A percentile compares a stretch with the other conserved stretches of the same genome.
phyloP scores from a whole-genome alignment of 768 basidiomycete species.

The Ephemerocybe angulata region DNA sequence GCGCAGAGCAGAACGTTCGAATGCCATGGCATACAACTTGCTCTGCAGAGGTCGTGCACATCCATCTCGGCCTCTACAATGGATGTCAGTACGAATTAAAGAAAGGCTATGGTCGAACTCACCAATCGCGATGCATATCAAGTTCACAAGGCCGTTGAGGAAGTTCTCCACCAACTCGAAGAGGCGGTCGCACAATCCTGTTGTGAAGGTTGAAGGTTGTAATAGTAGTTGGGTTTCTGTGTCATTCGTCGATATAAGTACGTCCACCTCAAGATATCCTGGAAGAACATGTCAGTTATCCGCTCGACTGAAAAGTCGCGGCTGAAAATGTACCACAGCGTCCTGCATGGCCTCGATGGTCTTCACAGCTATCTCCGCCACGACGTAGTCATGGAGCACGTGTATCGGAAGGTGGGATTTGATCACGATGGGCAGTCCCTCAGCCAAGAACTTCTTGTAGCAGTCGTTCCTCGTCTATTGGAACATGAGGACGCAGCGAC shows the following conservation, averaged over 20 bases:
- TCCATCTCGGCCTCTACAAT: conserved; percentile 87
- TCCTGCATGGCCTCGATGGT: conserved; percentile 99
- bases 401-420: conserved; percentile 90
- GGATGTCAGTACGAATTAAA: background rate
- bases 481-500: conserved; percentile 94
- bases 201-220: conserved; percentile 91
- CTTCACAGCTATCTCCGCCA: conserved; percentile 96
- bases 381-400: conserved; percentile 92
- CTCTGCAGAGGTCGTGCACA: conserved; percentile 86
- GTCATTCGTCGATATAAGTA: conserved; percentile 98
- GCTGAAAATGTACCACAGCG: conserved; percentile 62
- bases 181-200: conserved; percentile 91
- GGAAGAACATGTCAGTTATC: background rate
- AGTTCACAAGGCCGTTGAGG: conserved; percentile 84
- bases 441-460: conserved; percentile 96
- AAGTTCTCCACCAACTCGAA: conserved; percentile 96
- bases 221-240: conserved; percentile 96
- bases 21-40: conserved; percentile 88
- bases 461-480: conserved; percentile 98
- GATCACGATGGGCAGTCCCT: conserved; percentile 98
- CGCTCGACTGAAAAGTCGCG: background rate
- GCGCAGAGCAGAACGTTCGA: conserved; percentile 91
- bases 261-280: conserved; percentile 98
- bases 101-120: conserved; percentile 14
- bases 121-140: conserved; percentile 93